Evolutionary conservation across 208 protist genomes (phyloP), one percentile per base, ranked within the genome.

Genomic region (Plasmodiophora brassicae): DNA sequence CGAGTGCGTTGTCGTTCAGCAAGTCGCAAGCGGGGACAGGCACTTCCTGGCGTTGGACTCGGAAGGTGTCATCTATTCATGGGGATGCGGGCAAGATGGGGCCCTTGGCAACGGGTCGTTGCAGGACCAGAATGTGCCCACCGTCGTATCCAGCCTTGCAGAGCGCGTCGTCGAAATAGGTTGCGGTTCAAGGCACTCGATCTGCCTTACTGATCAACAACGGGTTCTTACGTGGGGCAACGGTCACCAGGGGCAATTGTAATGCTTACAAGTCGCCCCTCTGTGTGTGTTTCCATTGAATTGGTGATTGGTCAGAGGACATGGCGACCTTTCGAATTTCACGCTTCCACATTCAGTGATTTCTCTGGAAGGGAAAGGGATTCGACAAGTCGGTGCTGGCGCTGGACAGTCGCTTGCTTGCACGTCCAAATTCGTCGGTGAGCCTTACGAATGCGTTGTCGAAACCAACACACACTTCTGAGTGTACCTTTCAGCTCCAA

Each of bases 281-380:
- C 65, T 78, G 14, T 5, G n/a, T 78, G 20, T 32, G 65, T n/a
- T 78, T 78, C 65, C 41, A 14, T 44, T 32, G 5, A 78, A 78
- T 78, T 78, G 32, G 50, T 78, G n/a, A n/a, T n/a, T n/a, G n/a
- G n/a, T n/a, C n/a, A 78, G 65, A 38, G 65, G 65, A 5, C 65
- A 78, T 78, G 65, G 65, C n/a, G 65, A 78, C 65, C 10, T 32
- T 5, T 78, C 65, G 14, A 78, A 38, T 38, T 78, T 78, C 65
- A 5, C 65, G 14, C 32, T 78, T 8, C 65, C 65, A 5, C 65
- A 32, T 78, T 38, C 65, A 5, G n/a, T 78, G 32, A 5, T 78
- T 5, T 78, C 65, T 8, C 65, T 78, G 5, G 65, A 78, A 5
- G n/a, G n/a, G 20, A 78, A 78, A 78, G 65, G 65, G 10, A 32